A percentile compares a stretch with the other conserved stretches of the same genome.
Evolutionary conservation across 306 rosid genomes (phyloP).

Genomic region (Medicago ruthenica): DNA sequence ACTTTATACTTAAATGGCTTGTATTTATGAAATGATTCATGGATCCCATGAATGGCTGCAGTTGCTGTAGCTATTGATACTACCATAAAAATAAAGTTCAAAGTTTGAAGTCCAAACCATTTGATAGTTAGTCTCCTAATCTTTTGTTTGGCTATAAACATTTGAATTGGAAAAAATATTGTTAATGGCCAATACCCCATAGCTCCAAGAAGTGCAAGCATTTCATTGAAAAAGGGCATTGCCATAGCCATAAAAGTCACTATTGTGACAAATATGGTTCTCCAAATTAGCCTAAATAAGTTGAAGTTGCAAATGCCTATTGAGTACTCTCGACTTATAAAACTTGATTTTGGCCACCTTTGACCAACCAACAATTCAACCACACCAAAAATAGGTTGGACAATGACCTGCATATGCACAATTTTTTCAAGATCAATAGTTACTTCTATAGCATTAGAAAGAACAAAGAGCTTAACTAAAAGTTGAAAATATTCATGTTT

Average conservation of each 20-base stretch:
- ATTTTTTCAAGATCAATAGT: neutral
- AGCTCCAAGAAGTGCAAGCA: constrained; percentile 41
- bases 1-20: constrained; percentile 36
- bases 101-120: constrained; percentile 33
- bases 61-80: constrained; percentile 26
- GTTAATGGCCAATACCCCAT: constrained; percentile 35
- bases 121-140: neutral
- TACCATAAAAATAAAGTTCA: constrained; percentile 24
- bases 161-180: constrained; percentile 31
- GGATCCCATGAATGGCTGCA: constrained; percentile 33
- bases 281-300: constrained; percentile 33
- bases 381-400: constrained; percentile 33
- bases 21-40: constrained; percentile 12
- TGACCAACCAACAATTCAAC: constrained; percentile 6
- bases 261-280: constrained; percentile 23
- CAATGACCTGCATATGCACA: constrained; percentile 21
- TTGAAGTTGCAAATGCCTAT: neutral
- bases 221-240: constrained; percentile 40
- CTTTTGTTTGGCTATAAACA: constrained; percentile 31
- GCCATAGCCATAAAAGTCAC: constrained; percentile 35
- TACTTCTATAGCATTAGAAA: no score
- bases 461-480: no score
- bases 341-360: constrained; percentile 32
- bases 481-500: no score
- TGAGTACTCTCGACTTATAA: neutral